Evolutionary conservation across 2,329 filamentous ascomycete genomes (phyloP), one percentile per base, ranked within the genome.

Genomic region (Microascus cirrosus): DNA sequence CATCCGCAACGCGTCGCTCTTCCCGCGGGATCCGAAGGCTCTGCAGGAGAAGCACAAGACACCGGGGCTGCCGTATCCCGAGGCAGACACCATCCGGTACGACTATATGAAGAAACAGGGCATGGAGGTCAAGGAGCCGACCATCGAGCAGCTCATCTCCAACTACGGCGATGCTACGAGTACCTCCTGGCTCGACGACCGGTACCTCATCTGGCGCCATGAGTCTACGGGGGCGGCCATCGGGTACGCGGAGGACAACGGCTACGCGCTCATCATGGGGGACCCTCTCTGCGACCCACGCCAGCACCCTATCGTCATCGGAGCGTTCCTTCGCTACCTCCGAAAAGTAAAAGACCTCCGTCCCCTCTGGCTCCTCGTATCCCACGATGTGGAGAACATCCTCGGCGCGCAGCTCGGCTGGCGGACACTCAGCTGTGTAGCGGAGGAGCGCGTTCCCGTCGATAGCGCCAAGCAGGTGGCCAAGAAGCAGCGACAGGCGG

Each of bases 121-220:
- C 32, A 25, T 70, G 63, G 65, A 71, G 61, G n/a, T 50, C 2
- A 22, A 22, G 45, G 20, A 22, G 45, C 45, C 45, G 45, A 91
- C 91, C 56, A 79, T 96, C 5, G 89, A 92, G 68, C 87, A 95
- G 68, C 84, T 96, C 50, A 91, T 96, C 69, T 90, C 90, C 67
- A 96, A 96, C 71, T 96, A 96, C 64, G 92, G 92, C 61, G 92
- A 96, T 70, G 90, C 92, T 1, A 91, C 90, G 54, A 95, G 95
- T 67, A 96, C 92, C 0, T 94, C 90, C 0, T 96, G 91, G 90
- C 81, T 94, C 8, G 92, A 96, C 69, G 88, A 91, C 7, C 85
- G 90, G 7, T 96, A 92, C 69, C 80, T 89, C 66, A 85, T 95
- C 59, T 96, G 90, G 90, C 85, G 92, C 34, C 90, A 96, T 67